These are phyloP conservation scores for Apiospora kogelbergensis DNA, from an alignment of 2,329 filamentous ascomycete species.

Conservation along the genomic window DNA sequence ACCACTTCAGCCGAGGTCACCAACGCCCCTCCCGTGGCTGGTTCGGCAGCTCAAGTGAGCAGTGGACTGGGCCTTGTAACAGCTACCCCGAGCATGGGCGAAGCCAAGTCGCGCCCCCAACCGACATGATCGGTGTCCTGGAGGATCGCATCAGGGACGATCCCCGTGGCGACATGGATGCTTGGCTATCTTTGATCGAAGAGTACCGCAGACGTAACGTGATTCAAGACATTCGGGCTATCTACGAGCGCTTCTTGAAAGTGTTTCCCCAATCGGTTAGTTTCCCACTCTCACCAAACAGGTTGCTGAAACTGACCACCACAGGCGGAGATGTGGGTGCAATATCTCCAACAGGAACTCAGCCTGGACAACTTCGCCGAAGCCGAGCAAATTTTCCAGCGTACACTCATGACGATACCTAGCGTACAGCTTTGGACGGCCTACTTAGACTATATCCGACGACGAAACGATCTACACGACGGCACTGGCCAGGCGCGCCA, in stretches of 20 bases:
- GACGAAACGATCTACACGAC: constrained; percentile 87
- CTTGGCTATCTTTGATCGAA: constrained; percentile 84
- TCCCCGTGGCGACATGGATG: constrained; percentile 86
- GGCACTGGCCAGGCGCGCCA: constrained; percentile 72
- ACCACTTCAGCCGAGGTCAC: constrained; percentile 19
- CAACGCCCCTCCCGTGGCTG: constrained; percentile 11
- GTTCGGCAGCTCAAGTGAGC: constrained; percentile 16
- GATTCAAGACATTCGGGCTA: constrained; percentile 74
- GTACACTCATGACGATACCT: constrained; percentile 74
- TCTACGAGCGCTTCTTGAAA: constrained; percentile 84
- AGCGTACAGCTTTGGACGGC: constrained; percentile 88
- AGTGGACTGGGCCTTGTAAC: constrained; percentile 13
- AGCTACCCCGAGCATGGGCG: neutral
- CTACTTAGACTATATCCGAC: constrained; percentile 93
- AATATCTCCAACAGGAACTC: constrained; percentile 86
- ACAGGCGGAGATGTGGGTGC: constrained; percentile 88
- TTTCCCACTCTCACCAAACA: constrained; percentile 23
- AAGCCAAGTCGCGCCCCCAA: constrained; percentile 42
- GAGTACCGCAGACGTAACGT: constrained; percentile 82
- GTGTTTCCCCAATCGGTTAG: constrained; percentile 90
- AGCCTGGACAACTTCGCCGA: constrained; percentile 78
- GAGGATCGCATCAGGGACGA: constrained; percentile 93
- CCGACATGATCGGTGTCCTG: constrained; percentile 75
- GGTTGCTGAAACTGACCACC: constrained; percentile 32
- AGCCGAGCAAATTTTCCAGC: constrained; percentile 81